Evolutionary conservation across 768 basidiomycete genomes (phyloP).

Genomic region (Tulasnella calospora): DNA sequence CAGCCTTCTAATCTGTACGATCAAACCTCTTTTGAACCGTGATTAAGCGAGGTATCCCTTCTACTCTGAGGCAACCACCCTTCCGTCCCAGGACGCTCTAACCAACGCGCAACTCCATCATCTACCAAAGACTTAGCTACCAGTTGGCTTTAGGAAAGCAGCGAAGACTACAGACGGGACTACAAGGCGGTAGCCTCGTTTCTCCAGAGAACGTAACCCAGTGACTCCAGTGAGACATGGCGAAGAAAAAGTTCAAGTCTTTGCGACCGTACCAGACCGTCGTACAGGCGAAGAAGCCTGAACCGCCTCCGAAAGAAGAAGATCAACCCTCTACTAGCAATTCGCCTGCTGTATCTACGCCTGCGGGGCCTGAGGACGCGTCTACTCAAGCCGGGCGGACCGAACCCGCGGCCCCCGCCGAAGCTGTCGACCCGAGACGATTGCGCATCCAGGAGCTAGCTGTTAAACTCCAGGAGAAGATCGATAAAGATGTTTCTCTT

Average conservation of each 20-base stretch:
- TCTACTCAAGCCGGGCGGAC: neutral
- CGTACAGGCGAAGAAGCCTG: neutral
- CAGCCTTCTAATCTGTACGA: neutral
- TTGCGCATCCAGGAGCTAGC: conserved; percentile 61
- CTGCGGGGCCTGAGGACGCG: conserved; percentile 6
- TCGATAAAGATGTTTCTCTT: conserved; percentile 75
- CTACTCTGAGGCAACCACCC: neutral
- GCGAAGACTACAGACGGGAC: neutral
- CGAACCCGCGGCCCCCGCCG: neutral
- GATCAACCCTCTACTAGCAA: conserved; percentile 61
- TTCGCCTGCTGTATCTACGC: conserved; percentile 4
- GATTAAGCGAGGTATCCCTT: neutral
- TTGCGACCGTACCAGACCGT: conserved; percentile 51
- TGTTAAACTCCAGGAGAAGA: conserved; percentile 80
- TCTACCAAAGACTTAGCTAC: neutral
- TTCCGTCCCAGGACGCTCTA: neutral
- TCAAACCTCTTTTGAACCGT: neutral
- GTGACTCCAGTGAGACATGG: conserved; percentile 43
- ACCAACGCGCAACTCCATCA: neutral
- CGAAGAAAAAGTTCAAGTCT: conserved; percentile 83
- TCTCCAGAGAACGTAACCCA: neutral
- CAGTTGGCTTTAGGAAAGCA: neutral
- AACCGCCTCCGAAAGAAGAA: neutral
- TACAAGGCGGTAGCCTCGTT: neutral
- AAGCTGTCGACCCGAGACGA: conserved; percentile 31